phyloP scores from a whole-genome alignment of 2,329 filamentous ascomycete genomes.

The Macrophomina phaseolina region DNA sequence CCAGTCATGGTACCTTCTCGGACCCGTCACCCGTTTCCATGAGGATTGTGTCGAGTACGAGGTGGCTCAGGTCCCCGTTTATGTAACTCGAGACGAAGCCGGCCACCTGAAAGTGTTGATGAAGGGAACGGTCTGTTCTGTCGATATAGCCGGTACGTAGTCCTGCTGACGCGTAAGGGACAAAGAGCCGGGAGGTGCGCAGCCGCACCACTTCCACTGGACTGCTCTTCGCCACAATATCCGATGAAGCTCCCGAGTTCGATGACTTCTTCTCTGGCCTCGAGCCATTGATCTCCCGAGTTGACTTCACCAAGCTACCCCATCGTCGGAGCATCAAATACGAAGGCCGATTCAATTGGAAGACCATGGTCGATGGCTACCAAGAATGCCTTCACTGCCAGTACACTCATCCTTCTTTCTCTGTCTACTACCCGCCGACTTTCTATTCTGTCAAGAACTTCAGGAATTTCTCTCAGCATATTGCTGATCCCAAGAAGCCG shows the following conservation, averaged over 20 bases:
- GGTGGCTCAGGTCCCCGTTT: conserved; percentile 54
- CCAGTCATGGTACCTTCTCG: conserved; percentile 60
- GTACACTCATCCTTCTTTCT: conserved; percentile 64
- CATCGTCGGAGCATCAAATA: conserved; percentile 61
- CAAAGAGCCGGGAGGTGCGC: conserved; percentile 33
- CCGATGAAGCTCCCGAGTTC: conserved; percentile 55
- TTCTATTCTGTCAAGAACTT: conserved; percentile 62
- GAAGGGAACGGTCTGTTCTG: conserved; percentile 38
- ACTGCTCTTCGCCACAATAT: conserved; percentile 59
- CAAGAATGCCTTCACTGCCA: conserved; percentile 65
- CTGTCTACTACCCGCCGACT: conserved; percentile 60
- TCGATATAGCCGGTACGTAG: conserved; percentile 17
- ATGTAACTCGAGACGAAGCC: background rate
- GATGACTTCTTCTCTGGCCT: conserved; percentile 61
- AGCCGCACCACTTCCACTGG: conserved; percentile 57
- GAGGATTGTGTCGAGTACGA: conserved; percentile 53
- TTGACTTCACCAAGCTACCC: conserved; percentile 61
- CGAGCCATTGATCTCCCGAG: conserved; percentile 53
- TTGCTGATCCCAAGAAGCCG: conserved; percentile 59
- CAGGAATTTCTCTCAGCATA: conserved; percentile 61
- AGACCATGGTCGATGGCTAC: conserved; percentile 65
- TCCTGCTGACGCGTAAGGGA: background rate
- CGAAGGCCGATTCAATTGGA: conserved; percentile 64
- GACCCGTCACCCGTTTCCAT: conserved; percentile 58
- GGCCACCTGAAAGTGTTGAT: conserved; percentile 44